Percentiles rank a stretch among this genome's conserved stretches.
Conservation (phyloP, 345 rosid genomes). For the Nasturtium officinale region DNA sequence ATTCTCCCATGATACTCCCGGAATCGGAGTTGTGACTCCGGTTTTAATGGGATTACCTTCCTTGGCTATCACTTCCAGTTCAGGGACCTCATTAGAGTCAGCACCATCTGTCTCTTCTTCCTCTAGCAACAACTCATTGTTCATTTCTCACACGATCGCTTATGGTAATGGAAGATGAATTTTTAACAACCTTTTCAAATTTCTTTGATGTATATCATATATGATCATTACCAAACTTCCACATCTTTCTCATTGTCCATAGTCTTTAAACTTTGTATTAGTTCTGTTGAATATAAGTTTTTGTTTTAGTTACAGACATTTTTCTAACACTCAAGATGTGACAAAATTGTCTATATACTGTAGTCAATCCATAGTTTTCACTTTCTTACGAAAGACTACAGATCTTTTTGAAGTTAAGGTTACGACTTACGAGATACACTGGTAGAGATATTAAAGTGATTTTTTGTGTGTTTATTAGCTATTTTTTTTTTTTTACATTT, state of each 20-base stretch:
- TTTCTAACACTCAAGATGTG: neutral
- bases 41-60: constrained; percentile 27
- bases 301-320: neutral
- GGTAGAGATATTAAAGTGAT: too few species aligned
- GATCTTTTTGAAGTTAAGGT: too few species aligned
- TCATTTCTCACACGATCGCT: constrained; percentile 36
- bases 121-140: constrained; percentile 33
- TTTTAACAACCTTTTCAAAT: too few species aligned
- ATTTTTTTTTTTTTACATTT: too few species aligned
- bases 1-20: constrained; percentile 27
- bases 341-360: neutral
- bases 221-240: neutral
- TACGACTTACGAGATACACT: too few species aligned
- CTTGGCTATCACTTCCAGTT: constrained; percentile 11
- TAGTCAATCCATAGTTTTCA: neutral
- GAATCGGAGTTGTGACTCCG: constrained; percentile 31
- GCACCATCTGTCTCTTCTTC: constrained; percentile 22
- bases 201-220: neutral
- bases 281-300: neutral
- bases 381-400: too few species aligned
- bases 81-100: constrained; percentile 22
- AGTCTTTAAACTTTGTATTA: neutral
- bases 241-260: neutral
- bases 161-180: constrained; percentile 43
- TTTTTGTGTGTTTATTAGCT: too few species aligned